phyloP scores from a whole-genome alignment of 1,284 basidiomycete species.

The Anthracocystis walkeri region DNA sequence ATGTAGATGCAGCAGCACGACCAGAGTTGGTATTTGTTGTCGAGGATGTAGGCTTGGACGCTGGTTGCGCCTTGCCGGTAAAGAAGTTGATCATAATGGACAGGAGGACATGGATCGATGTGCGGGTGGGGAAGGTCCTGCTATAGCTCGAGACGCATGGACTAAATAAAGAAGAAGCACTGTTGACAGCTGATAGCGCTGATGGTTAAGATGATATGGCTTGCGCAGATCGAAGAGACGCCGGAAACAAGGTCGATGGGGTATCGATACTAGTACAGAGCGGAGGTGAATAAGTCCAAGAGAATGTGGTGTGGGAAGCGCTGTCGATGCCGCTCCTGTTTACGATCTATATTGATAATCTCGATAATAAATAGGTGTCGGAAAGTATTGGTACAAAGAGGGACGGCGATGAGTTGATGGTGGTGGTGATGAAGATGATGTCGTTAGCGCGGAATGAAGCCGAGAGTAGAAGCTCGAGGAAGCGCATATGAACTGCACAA shows the following conservation, averaged over 20 bases:
- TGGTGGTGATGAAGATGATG: background rate
- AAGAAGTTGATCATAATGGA: slow-evolving; percentile 52
- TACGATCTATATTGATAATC: background rate
- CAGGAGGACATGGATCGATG: background rate
- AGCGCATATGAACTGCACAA: background rate
- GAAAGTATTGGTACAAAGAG: background rate
- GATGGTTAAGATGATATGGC: too few relatives aligned
- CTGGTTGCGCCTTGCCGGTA: slow-evolving; percentile 28
- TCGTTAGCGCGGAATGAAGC: background rate
- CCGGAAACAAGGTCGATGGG: background rate
- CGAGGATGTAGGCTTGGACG: slow-evolving; percentile 7
- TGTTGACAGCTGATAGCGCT: background rate
- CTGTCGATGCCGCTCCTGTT: too few relatives aligned
- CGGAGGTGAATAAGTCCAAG: background rate
- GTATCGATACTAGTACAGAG: slow-evolving; percentile 1
- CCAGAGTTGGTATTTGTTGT: slow-evolving; percentile 9
- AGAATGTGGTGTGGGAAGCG: background rate
- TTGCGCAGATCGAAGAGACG: background rate
- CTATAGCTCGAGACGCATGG: slow-evolving; percentile 1
- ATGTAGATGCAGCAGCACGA: slow-evolving; percentile 5
- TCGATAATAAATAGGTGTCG: background rate
- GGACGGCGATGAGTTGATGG: background rate
- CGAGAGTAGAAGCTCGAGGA: background rate
- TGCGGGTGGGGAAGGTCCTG: background rate
- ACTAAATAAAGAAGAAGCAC: background rate